Conservation (phyloP, 805 yeast genomes). For the Kodamaea kakaduensis region DNA sequence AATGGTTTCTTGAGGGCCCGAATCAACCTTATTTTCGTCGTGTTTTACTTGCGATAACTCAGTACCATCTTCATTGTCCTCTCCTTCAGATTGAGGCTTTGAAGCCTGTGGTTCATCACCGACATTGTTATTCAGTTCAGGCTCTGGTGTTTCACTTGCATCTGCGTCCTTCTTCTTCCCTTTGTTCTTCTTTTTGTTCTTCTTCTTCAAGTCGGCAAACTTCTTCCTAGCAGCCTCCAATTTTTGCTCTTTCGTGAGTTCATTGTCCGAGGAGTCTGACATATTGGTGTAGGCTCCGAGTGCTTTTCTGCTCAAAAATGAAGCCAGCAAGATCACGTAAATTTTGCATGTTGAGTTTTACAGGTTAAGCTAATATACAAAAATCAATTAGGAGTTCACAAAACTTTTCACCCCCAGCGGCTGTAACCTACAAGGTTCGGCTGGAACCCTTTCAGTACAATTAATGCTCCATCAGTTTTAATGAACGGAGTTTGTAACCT, state of each 20-base stretch:
- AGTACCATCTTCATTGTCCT: slow-evolving; percentile 8
- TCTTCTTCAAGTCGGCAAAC: slow-evolving; percentile 63
- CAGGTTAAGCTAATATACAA: too few relatives aligned
- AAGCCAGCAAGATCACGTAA: background rate
- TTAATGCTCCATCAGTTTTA: too few relatives aligned
- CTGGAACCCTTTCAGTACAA: too few relatives aligned
- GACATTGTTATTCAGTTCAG: slow-evolving; percentile 10
- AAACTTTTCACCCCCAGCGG: too few relatives aligned
- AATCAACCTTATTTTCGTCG: slow-evolving; percentile 14
- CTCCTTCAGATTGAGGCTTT: too few relatives aligned
- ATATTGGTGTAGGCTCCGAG: slow-evolving; percentile 1
- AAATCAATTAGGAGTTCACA: too few relatives aligned
- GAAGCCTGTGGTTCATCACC: slow-evolving; percentile 8
- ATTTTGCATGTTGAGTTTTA: slow-evolving; percentile 1
- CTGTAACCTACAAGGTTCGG: too few relatives aligned
- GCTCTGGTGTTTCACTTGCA: slow-evolving; percentile 11
- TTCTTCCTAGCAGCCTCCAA: slow-evolving; percentile 72
- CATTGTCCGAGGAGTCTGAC: slow-evolving; percentile 15
- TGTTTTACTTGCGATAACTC: slow-evolving; percentile 9
- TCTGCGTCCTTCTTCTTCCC: slow-evolving; percentile 43
- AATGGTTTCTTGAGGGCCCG: too few relatives aligned
- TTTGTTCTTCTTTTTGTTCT: slow-evolving; percentile 50
- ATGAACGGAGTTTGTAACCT: too few relatives aligned
- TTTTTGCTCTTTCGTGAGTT: slow-evolving; percentile 51
- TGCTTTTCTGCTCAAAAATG: background rate